These are phyloP conservation scores for Carex sylvatica DNA, from an alignment of 202 grass and related monocot species.

Conservation along the genomic window DNA sequence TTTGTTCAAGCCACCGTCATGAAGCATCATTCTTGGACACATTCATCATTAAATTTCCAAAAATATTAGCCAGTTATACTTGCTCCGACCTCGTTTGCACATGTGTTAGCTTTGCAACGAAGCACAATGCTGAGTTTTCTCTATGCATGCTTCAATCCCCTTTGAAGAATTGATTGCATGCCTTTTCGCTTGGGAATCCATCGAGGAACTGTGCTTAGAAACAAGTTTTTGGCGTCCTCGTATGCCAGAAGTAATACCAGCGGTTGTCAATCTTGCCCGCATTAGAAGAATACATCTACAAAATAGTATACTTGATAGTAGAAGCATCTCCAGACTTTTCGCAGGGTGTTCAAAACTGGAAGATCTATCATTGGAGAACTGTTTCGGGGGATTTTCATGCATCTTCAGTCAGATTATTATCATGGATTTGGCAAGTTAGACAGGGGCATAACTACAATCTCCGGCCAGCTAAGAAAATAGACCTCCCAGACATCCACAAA, in stretches of 20 bases:
- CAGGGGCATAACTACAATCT: too few relatives aligned
- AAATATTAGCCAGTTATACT: not conserved
- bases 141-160: not conserved
- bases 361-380: not conserved
- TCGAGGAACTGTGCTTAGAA: not conserved
- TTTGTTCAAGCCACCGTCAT: not conserved
- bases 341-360: constrained; percentile 3
- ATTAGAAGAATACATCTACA: not conserved
- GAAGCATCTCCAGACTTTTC: not conserved
- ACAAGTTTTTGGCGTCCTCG: not conserved
- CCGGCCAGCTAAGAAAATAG: too few relatives aligned
- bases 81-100: not conserved
- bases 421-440: too few relatives aligned
- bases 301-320: not conserved
- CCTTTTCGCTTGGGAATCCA: not conserved
- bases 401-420: not conserved
- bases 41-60: not conserved
- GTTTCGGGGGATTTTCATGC: not conserved
- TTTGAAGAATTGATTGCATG: not conserved
- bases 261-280: not conserved
- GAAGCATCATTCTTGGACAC: not conserved
- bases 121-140: not conserved
- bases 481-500: too few relatives aligned
- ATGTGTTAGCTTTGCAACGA: not conserved
- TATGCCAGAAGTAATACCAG: not conserved